These are phyloP conservation scores for Parmelia sp. DNA, from an alignment of 495 filamentous ascomycete genomes.

Conservation along the genomic window DNA sequence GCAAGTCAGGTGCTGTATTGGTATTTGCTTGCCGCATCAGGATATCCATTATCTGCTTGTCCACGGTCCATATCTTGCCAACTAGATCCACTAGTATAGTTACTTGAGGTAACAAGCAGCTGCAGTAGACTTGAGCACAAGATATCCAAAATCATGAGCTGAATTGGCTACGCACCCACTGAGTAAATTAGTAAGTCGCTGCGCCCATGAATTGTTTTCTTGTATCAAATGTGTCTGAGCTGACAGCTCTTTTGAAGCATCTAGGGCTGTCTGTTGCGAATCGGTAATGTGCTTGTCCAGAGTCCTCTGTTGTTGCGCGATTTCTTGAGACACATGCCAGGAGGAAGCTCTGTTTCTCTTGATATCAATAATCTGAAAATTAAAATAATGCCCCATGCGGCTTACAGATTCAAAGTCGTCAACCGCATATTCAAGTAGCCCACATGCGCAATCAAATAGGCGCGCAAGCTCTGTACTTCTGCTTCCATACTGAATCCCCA, in stretches of 20 bases:
- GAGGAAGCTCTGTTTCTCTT: background rate
- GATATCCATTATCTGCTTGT: slow-evolving; percentile 17
- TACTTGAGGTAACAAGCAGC: background rate
- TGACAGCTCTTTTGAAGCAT: background rate
- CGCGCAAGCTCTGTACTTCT: slow-evolving; percentile 23
- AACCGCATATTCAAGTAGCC: slow-evolving; percentile 25
- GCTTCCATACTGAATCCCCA: slow-evolving; percentile 26
- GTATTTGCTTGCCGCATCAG: slow-evolving; percentile 9
- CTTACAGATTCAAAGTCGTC: slow-evolving; percentile 17
- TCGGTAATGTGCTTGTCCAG: background rate
- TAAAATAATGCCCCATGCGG: background rate
- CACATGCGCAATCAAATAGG: slow-evolving; percentile 21
- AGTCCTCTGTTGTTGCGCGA: background rate
- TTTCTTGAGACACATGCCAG: background rate
- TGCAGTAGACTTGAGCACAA: background rate
- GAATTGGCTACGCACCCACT: background rate
- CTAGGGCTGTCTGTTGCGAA: background rate
- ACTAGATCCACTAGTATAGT: background rate
- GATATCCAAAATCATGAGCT: background rate
- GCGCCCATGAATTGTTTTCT: background rate
- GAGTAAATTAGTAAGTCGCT: background rate
- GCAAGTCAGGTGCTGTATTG: background rate
- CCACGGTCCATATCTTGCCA: background rate
- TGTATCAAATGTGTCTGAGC: background rate
- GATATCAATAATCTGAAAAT: background rate